Evolutionary conservation across 208 protist genomes (phyloP), one percentile per base, ranked within the genome.

Genomic region (Acanthamoeba castellanii): DNA sequence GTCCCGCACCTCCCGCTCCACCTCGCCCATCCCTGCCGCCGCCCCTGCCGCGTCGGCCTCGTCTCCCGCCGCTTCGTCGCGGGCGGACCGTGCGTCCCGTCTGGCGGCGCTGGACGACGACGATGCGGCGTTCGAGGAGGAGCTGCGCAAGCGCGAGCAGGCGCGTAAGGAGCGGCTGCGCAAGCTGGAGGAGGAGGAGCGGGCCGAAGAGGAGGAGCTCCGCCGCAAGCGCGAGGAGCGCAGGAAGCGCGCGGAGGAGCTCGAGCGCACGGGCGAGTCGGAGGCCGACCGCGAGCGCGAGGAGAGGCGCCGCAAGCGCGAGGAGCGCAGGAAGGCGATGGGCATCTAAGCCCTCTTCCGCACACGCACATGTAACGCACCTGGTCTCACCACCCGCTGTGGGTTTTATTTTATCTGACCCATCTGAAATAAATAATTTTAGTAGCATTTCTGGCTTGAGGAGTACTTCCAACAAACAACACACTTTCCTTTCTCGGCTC

Each of bases 171-270:
- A 45, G 32, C 57, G 87, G 3, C 59, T 92, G 61, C 30, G 45
- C 25, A 57, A 92, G 64, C 8, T 92, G 4, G 87, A 68, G 47
- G 87, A 66, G 64, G 87, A 92, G 87, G 87, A 78, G 30, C 76
- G 37, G 57, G 87, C 87, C 57, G 87, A 92, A 30, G 87, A 92
- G 47, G 87, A 92, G 87, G 87, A 92, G 42, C 25, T 92, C 18
- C 57, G 87, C 32, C 57, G 87, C 37, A 92, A 34, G 87, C 57
- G 87, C 57, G 87, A 92, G 25, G 87, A 92, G 64, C 32, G 87
- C 34, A 66, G 47, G 87, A 92, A 72, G 87, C 57, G 64, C 34
- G n/a, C 34, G 57, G 57, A 92, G 87, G 57, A 92, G 34, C 57
- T 27, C 61, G 87, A 92, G 47, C 37, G 57, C 47, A 47, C 3